Evolutionary conservation across 108 stramenopile species (phyloP).

Genomic region (Pinguiococcus pyrenoidosus): DNA sequence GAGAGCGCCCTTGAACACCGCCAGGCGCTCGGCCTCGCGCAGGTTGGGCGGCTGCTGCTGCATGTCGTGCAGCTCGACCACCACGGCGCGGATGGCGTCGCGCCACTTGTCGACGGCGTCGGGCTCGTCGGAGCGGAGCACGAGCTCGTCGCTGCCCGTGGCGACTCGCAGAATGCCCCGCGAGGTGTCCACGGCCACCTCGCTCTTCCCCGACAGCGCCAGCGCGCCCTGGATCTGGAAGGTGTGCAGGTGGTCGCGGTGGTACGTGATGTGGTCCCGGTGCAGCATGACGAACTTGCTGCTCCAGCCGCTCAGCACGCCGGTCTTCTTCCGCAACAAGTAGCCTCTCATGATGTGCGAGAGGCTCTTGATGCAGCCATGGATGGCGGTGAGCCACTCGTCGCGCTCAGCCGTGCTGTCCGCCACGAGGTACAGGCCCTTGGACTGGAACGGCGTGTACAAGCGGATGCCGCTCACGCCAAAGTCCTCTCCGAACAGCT

Average conservation of each 20-base stretch:
- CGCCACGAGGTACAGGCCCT: no score
- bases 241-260: constrained; percentile 4
- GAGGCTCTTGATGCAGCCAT: not conserved
- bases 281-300: constrained; percentile 10
- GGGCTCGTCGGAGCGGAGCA: not conserved
- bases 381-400: no score
- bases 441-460: no score
- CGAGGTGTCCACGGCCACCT: not conserved
- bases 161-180: not conserved
- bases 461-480: no score
- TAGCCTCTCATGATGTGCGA: not conserved
- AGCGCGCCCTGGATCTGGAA: not conserved
- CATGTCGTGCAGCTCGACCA: not conserved
- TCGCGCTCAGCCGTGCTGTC: no score
- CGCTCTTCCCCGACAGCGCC: not conserved
- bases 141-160: not conserved
- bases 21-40: no score
- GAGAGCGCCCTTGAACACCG: no score
- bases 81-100: not conserved
- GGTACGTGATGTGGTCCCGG: constrained; percentile 8
- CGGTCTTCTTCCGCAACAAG: not conserved
- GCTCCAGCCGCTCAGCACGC: no score
- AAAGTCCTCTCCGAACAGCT: not conserved
- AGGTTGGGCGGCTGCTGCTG: no score
- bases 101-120: not conserved